Evolutionary conservation across 495 filamentous ascomycete species (phyloP), one percentile per base, ranked within the genome.

Genomic region (Daldinia vernicosa): DNA sequence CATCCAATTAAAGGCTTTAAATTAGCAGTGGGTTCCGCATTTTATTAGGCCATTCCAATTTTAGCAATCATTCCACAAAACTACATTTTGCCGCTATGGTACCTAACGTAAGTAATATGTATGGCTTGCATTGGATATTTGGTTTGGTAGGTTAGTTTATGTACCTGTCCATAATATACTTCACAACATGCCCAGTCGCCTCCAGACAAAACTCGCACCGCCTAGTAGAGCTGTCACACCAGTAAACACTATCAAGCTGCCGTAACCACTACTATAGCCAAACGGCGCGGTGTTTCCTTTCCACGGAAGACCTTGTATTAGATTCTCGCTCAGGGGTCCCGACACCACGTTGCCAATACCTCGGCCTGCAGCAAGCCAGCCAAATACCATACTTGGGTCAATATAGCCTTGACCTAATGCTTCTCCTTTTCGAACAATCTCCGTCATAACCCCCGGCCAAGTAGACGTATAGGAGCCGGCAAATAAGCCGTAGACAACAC

Each of bases 401-500:
- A 78, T 60, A 14, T 75, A 70, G 43, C 70, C 67, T 32, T 51
- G 51, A 1, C 60, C 66, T 53, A 52, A 58, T 12, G 40, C 53
- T 26, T 77, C 72, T 39, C 53, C 75, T 58, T 77, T 75, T 45
- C 67, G 67, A 8, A 66, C 50, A 5, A 90, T 77, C 54, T 86
- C 81, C 9, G 78, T 85, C 40, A 88, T 84, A 35, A 88, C 81
- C 1, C 85, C 89, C 1, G 85, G 81, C 83, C 87, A 90, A 3
- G 85, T 86, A 4, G 82, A 82, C 0, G 82, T 84, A 68, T 86
- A 90, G 0, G 87, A 85, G 33, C 90, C 89, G 0, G 89, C 89
- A 59, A 89, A 91, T 64, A 91, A 82, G 1, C 90, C 90, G 76
- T 90, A 92, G 1, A 85, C 73, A 11, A 91, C 68, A 24, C 85